Evolutionary conservation across 225 moss, liverwort and hornwort genomes (phyloP), one percentile per base, ranked within the genome.

Genomic region (Marchantia polymorpha): DNA sequence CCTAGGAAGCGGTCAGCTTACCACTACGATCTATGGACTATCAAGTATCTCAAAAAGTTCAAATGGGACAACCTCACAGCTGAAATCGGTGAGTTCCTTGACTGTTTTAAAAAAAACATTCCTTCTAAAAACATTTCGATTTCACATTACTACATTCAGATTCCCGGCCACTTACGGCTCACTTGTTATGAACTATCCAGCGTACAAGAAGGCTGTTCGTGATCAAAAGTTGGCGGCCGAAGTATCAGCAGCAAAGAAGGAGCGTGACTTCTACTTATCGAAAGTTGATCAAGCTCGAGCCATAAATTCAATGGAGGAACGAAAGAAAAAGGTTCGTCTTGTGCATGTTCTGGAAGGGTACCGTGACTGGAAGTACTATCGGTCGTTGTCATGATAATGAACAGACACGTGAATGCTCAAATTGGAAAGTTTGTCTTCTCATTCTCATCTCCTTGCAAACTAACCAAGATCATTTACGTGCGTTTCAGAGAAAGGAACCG

Each of bases 1-100:
- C 80, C 90, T 64, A 87, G 89, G 61, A 92, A 87, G 83, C 90
- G 99, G 73, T 99, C 99, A 70, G 95, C 99, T 27, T 99, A 95
- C 72, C 95, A 99, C 60, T 99, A 93, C 83, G 99, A 99, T 82
- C 92, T 99, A 8, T 99, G 99, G 99, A 93, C 90, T 64, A 91
- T 99, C 83, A 99, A 93, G 71, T 99, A 95, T 72, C 90, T 99
- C 47, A 91, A 89, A 75, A 90, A 89, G 69, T 99, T 99, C 82
- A 99, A 99, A 79, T 95, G 99, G 95, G 95, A 99, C 79, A 90
- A 95, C 65, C 92, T 99, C 39, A 99, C 99, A 8, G 99, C 93
- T 78, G 99, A 90, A 86, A 92, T 91, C 73, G 96, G 96, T 94
- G 84, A 65, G 83, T 52, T 73, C 53, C 7, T 76, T 16, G 46